Base-by-base conservation (phyloP, 2,329 filamentous ascomycete species). In the Cladosporium cucumerinum region DNA sequence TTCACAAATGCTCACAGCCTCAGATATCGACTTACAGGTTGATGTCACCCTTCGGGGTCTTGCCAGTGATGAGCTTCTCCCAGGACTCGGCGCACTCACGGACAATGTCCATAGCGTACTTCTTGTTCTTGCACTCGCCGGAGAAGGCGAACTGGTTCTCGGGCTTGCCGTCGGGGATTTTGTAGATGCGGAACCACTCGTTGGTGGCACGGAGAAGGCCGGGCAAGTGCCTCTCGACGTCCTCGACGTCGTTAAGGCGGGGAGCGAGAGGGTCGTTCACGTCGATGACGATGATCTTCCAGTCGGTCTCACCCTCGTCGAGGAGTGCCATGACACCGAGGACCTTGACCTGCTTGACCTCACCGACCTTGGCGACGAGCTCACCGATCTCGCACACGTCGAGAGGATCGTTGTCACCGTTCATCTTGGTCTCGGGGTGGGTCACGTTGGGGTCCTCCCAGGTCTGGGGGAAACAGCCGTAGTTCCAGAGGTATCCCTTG, bases 121-220 rank as follows among this genome's bases (percentile, higher is more conserved):
- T 92, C 89, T 93, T 96, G 89, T 99, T 99, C 90, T 99, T 99
- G 91, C 94, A 98, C 86, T 99, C 95, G 85, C 95, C 95, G 66
- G 93, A 97, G 86, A 99, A 99, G 76, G 95, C 95, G 78, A 99
- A 99, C 85, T 98, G 95, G 89, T 99, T 99, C 90, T 99, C 95
- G 75, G 94, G 93, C 93, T 99, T 99, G 86, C 95, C 95, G 79
- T 99, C 95, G 78, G 95, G 95, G 82, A 99, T 99, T 87, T 99
- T 99, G 90, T 99, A 99, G 88, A 99, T 99, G 81, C 95, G 93
- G 93, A 99, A 99, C 95, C 95, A 99, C 86, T 99, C 95, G 79
- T 99, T 99, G 78, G 94, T 98, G 78, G 95, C 95, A 73, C 95
- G 91, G 79, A 99, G 87, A 66, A 99, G 92, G 74, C 95, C 95